Evolutionary conservation across 2,329 filamentous ascomycete species (phyloP), one percentile per base, ranked within the genome.

Genomic region (Exophiala lecanii-corni): DNA sequence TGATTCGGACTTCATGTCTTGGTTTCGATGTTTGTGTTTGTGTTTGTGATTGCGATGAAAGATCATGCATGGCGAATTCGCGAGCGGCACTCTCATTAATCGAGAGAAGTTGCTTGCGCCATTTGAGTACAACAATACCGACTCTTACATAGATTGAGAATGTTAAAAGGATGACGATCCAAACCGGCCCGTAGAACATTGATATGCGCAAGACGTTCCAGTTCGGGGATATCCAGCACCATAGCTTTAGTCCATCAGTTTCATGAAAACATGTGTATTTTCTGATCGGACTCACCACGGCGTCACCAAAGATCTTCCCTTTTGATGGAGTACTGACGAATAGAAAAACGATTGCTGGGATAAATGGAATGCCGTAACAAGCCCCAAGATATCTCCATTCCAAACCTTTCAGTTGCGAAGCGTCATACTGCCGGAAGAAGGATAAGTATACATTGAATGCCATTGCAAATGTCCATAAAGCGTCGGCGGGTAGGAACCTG

Each of bases 391-490:
- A 92, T 44, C 75, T 81, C 34, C 81, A 75, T 59, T 92, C 87
- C 59, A 91, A 73, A 33, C 64, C 71, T 9, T 78, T 78, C 10
- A 92, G 67, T 39, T 76, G 73, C 3, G 72, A 64, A 1, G 81
- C 77, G 46, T 84, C 78, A 54, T 81, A 89, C 50, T 84, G 84
- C 56, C 72, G 73, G 62, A 88, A 89, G 58, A 92, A 88, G 0
- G 86, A 89, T 10, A 91, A 66, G 61, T 87, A 87, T 39, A 92
- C 86, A 59, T 92, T 94, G 54, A 82, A 73, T 1, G 86, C 85
- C 86, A 94, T 92, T 41, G 83, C 80, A 45, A 89, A 71, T 1
- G 83, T 85, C 85, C 82, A 89, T 34, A 84, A 71, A 1, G 82
- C 79, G 66, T 88, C 84, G 4, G 84, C 83, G 2, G 81, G 81